These are phyloP conservation scores for Diaporthe longicolla DNA, from an alignment of 2,329 filamentous ascomycete genomes.

Conservation along the genomic window DNA sequence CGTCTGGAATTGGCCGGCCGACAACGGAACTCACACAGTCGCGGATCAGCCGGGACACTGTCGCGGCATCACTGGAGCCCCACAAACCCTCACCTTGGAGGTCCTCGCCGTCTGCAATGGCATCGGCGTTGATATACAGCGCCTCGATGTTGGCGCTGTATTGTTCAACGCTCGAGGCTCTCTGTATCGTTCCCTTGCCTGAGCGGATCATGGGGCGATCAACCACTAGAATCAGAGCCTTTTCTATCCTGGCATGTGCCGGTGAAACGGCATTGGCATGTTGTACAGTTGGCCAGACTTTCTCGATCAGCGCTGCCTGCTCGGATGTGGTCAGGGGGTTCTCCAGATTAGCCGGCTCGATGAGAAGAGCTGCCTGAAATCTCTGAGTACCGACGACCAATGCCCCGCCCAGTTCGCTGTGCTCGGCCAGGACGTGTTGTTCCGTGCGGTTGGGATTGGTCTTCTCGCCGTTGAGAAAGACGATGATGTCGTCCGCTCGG, in stretches of 20 bases:
- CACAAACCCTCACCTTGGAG: not conserved
- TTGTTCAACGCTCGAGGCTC: conserved; percentile 32
- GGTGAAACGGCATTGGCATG: conserved; percentile 32
- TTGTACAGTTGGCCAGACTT: conserved; percentile 29
- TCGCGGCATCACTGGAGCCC: not conserved
- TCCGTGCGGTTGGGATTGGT: conserved; percentile 51
- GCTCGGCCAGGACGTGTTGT: conserved; percentile 40
- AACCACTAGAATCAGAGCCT: conserved; percentile 56
- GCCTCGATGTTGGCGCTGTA: conserved; percentile 38
- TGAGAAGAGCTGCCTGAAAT: conserved; percentile 36
- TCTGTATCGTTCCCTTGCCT: conserved; percentile 55
- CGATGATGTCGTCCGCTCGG: conserved; percentile 50
- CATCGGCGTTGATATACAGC: conserved; percentile 11
- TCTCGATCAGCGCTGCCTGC: conserved; percentile 45
- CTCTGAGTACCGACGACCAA: conserved; percentile 30
- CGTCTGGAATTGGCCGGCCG: conserved; percentile 35
- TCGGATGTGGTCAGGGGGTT: conserved; percentile 47
- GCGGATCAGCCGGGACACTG: conserved; percentile 9
- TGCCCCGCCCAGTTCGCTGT: not conserved
- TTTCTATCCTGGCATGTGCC: conserved; percentile 50
- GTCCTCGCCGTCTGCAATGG: not conserved
- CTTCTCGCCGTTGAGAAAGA: conserved; percentile 51
- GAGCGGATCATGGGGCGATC: conserved; percentile 60
- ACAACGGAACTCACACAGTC: not conserved
- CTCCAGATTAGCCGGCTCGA: conserved; percentile 56